These are phyloP conservation scores for Trichoderma hamatum DNA, from an alignment of 2,329 filamentous ascomycete genomes.

Conservation along the genomic window DNA sequence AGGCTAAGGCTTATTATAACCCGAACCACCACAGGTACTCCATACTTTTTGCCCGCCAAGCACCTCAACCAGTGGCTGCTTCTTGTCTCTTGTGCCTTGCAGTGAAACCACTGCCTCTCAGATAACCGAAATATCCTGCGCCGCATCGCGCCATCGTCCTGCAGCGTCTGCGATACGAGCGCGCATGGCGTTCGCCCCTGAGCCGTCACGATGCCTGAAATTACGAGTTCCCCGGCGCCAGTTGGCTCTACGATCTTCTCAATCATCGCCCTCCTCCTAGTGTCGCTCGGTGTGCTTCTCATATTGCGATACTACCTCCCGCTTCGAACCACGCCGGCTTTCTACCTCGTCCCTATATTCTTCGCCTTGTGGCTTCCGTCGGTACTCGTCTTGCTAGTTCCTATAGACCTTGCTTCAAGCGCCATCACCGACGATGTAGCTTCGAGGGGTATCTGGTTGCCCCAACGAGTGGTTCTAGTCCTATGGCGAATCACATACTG, in stretches of 20 bases:
- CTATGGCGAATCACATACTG: slow-evolving; percentile 96
- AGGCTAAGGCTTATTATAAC: background rate
- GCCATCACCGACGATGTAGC: slow-evolving; percentile 71
- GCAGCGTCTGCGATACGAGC: slow-evolving; percentile 18
- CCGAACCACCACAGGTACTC: background rate
- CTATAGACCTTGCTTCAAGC: slow-evolving; percentile 91
- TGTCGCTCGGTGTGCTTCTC: slow-evolving; percentile 77
- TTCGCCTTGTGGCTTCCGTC: slow-evolving; percentile 92
- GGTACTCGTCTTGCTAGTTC: slow-evolving; percentile 87
- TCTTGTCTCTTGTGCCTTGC: slow-evolving; percentile 9
- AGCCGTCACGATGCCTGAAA: slow-evolving; percentile 53
- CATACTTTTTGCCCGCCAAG: background rate
- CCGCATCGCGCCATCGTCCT: background rate
- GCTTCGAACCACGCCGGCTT: slow-evolving; percentile 85
- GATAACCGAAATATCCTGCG: background rate
- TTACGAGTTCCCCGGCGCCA: slow-evolving; percentile 59
- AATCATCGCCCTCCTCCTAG: slow-evolving; percentile 68
- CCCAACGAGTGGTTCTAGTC: slow-evolving; percentile 75
- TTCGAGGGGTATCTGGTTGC: slow-evolving; percentile 83
- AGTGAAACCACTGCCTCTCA: background rate
- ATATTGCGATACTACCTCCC: slow-evolving; percentile 89
- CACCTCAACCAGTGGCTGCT: background rate
- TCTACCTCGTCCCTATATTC: slow-evolving; percentile 89
- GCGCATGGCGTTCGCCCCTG: slow-evolving; percentile 37
- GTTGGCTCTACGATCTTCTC: slow-evolving; percentile 82